A percentile compares a stretch with the other conserved stretches of the same genome.
Evolutionary conservation across 208 protist genomes (phyloP).

Genomic region (Crithidia bombi): DNA sequence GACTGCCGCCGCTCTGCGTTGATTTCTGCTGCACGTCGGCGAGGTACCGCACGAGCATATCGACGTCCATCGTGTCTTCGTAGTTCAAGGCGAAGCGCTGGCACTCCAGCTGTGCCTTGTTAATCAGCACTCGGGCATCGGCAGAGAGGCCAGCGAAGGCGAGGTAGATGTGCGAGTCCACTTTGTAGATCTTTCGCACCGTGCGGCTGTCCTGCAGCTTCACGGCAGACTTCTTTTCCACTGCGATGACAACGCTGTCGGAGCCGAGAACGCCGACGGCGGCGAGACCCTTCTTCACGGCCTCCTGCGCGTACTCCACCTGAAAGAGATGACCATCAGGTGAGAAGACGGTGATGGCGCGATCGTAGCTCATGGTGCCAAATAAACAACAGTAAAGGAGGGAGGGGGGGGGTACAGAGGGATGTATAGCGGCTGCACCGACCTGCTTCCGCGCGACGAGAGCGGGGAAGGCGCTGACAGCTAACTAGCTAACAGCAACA

Average conservation of each 20-base stretch:
- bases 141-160: conserved; percentile 98
- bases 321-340: conserved; percentile 99
- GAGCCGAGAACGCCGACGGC: conserved; percentile 89
- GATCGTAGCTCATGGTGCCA: conserved; percentile 96
- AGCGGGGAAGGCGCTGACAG: no score
- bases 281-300: conserved; percentile 97
- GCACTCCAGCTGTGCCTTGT: conserved; percentile 98
- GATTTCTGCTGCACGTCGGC: conserved; percentile 98
- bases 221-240: conserved; percentile 98
- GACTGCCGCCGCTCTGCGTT: conserved; percentile 98
- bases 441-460: not conserved
- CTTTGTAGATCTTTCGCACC: conserved; percentile 98
- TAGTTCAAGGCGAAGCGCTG: conserved; percentile 99
- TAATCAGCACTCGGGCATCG: conserved; percentile 99
- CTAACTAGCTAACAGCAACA: no score
- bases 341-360: conserved; percentile 99
- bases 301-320: conserved; percentile 99
- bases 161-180: conserved; percentile 99
- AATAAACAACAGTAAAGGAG: conserved; percentile 30
- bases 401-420: not conserved
- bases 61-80: conserved; percentile 98
- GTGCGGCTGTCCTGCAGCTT: conserved; percentile 99
- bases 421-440: conserved; percentile 5
- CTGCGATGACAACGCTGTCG: conserved; percentile 96
- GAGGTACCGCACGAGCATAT: conserved; percentile 98